Percentiles rank a stretch among this genome's conserved stretches.
Evolutionary conservation across 2,329 filamentous ascomycete genomes (phyloP).

Genomic region (Fusarium sp.): DNA sequence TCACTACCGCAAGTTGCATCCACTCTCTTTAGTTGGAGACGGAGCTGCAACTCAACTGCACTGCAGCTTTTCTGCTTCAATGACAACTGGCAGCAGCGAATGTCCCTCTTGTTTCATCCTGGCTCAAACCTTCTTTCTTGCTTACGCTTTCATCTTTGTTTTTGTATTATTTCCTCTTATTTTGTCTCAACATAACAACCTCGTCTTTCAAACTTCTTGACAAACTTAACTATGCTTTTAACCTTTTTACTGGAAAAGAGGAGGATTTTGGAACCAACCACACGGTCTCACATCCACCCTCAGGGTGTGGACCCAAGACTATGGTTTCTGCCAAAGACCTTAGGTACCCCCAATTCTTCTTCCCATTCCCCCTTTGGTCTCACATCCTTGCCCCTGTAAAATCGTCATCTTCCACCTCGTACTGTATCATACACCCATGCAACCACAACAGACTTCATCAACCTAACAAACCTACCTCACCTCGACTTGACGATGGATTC

Average conservation of each 20-base stretch:
- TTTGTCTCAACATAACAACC: background rate
- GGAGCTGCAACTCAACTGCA: background rate
- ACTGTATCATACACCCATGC: constrained; percentile 12
- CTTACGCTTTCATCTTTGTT: constrained; percentile 4
- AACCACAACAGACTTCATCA: constrained; percentile 2
- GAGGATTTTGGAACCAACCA: background rate
- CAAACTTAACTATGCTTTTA: background rate
- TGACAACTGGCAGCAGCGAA: constrained; percentile 12
- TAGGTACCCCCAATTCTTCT: constrained; percentile 26
- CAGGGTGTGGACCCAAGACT: constrained; percentile 14
- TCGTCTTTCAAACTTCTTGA: background rate
- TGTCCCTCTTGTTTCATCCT: background rate
- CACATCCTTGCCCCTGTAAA: constrained; percentile 10
- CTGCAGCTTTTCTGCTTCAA: constrained; percentile 1
- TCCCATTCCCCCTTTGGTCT: constrained; percentile 5
- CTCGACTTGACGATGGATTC: background rate
- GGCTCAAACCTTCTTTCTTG: constrained; percentile 2
- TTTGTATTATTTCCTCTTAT: background rate
- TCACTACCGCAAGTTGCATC: constrained; percentile 2
- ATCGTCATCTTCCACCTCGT: constrained; percentile 3
- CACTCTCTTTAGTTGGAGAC: background rate
- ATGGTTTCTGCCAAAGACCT: constrained; percentile 14
- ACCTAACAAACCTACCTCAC: background rate
- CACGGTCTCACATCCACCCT: background rate
- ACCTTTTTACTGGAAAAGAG: background rate